phyloP scores from a whole-genome alignment of 805 yeast species.

The Metschnikowia gruessii region DNA sequence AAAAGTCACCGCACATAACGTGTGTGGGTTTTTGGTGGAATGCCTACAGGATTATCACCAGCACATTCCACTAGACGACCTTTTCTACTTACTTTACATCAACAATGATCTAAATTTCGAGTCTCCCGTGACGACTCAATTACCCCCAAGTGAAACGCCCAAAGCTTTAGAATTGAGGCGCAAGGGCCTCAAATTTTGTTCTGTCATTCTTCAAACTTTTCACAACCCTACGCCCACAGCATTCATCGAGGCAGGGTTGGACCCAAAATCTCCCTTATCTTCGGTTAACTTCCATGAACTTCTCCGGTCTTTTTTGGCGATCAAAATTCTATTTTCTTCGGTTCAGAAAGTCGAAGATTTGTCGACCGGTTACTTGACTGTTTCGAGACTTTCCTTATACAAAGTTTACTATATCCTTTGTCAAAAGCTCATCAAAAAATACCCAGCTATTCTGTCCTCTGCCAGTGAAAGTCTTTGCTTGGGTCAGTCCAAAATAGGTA shows the following conservation, averaged over 20 bases:
- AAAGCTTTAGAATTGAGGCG: too few relatives aligned
- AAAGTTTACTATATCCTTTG: slow-evolving; percentile 41
- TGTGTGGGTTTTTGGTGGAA: too few relatives aligned
- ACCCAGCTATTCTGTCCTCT: slow-evolving; percentile 33
- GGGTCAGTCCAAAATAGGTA: slow-evolving; percentile 43
- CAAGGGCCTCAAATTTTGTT: not conserved
- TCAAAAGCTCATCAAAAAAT: slow-evolving; percentile 36
- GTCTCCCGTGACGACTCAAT: too few relatives aligned
- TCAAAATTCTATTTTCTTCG: slow-evolving; percentile 28
- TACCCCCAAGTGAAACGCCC: not conserved
- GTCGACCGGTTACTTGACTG: not conserved
- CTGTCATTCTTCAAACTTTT: not conserved
- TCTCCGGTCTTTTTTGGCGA: slow-evolving; percentile 41
- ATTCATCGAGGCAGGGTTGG: too few relatives aligned
- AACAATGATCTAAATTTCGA: too few relatives aligned
- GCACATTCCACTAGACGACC: too few relatives aligned
- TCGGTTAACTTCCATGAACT: slow-evolving; percentile 42
- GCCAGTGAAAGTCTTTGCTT: slow-evolving; percentile 33
- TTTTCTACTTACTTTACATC: too few relatives aligned
- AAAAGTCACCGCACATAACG: too few relatives aligned
- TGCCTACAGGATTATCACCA: too few relatives aligned
- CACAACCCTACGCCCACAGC: not conserved
- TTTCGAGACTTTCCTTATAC: slow-evolving; percentile 39
- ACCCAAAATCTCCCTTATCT: slow-evolving; percentile 10
- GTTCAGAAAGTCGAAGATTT: slow-evolving; percentile 17